phyloP scores from a whole-genome alignment of 1,284 basidiomycete genomes.

The Malassezia slooffiae region DNA sequence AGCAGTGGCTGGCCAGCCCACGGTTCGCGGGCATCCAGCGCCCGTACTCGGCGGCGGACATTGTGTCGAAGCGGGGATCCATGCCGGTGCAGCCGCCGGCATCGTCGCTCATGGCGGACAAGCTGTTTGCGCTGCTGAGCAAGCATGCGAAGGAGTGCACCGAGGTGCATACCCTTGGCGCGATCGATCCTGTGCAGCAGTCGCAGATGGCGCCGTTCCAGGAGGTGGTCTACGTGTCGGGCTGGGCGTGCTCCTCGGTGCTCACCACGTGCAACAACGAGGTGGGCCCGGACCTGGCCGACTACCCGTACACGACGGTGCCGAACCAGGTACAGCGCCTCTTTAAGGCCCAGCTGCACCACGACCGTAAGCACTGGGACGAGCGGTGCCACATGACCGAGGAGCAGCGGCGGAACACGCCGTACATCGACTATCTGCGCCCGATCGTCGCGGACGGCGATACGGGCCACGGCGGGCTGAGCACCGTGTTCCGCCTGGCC shows the following conservation, averaged over 20 bases:
- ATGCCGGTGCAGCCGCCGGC: conserved; percentile 63
- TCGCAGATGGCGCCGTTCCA: conserved; percentile 93
- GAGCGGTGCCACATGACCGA: conserved; percentile 57
- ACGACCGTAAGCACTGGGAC: conserved; percentile 54
- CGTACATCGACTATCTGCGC: conserved; percentile 49
- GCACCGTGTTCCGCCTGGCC: conserved; percentile 42
- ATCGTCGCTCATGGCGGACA: conserved; percentile 66
- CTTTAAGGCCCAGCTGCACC: conserved; percentile 57
- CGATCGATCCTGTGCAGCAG: conserved; percentile 78
- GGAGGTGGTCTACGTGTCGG: conserved; percentile 88
- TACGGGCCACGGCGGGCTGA: conserved; percentile 44
- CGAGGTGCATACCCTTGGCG: conserved; percentile 41
- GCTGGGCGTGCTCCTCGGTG: conserved; percentile 78
- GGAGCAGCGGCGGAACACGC: conserved; percentile 51
- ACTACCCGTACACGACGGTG: conserved; percentile 58
- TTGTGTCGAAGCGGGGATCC: conserved; percentile 80
- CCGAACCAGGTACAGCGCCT: conserved; percentile 58
- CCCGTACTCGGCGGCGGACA: conserved; percentile 64
- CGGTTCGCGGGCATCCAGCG: conserved; percentile 65
- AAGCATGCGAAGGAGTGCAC: conserved; percentile 56
- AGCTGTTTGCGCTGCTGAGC: conserved; percentile 61
- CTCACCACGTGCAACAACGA: conserved; percentile 72
- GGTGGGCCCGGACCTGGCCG: conserved; percentile 70
- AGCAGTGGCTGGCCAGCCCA: conserved; percentile 62
- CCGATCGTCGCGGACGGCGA: conserved; percentile 48